Base-by-base conservation (phyloP, 2,329 filamentous ascomycete species). In the Trichoderma koningii region DNA sequence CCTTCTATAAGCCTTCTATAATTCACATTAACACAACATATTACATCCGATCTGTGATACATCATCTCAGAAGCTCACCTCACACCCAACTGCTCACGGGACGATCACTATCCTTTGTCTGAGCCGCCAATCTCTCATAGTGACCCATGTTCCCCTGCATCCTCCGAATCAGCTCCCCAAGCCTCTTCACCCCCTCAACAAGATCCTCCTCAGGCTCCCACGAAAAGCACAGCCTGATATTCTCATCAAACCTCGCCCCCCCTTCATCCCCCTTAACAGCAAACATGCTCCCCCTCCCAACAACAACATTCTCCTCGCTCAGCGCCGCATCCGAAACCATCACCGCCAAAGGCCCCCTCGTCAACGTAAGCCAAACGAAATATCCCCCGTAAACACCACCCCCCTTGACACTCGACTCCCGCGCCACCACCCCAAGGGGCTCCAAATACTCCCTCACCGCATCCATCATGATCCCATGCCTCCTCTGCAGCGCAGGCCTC, bases 361-460 rank as follows among this genome's bases (percentile, higher is more conserved):
- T 87, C 5, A 96, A 75, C 1, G 81, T 82, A 28, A 96, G 76
- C 92, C 92, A 97, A 55, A 96, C 80, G 74, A 96, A 97, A 74
- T 94, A 97, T 0, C 93, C 93, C 0, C 93, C 93, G 34, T 88
- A 89, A 3, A 88, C 75, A 4, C 79, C 74, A 3, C 79, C 74
- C 63, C 78, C 74, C 1, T 75, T 71, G 63, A 83, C 76, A 15
- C 70, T 76, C 19, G 72, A 69, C 69, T 78, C 74, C 30, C 74
- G 72, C 41, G 80, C 74, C 30, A 64, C 73, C 0, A 90, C 83
- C 1, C 88, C 89, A 0, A 90, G 78, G 0, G 89, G 89, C 0
- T 82, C 72, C 1, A 96, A 79, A 55, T 89, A 75, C 57, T 81
- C 73, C 44, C 82, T 73, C 26, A 95, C 84, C 0, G 88, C 86